phyloP scores from a whole-genome alignment of 2,329 filamentous ascomycete species.

The Alternaria sp. region DNA sequence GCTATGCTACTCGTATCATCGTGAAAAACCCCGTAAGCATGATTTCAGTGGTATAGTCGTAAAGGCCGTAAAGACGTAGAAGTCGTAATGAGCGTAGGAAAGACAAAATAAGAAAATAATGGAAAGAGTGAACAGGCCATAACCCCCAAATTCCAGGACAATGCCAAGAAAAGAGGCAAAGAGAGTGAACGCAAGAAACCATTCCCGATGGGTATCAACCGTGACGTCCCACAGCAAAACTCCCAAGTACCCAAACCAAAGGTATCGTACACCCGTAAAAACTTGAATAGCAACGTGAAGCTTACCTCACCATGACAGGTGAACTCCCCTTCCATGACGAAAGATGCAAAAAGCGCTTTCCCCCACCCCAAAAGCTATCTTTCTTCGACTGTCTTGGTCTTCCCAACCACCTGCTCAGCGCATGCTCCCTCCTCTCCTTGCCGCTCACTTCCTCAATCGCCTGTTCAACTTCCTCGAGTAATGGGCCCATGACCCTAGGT shows the following conservation, averaged over 20 bases:
- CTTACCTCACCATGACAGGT: constrained; percentile 12
- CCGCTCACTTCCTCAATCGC: constrained; percentile 36
- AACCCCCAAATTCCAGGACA: background rate
- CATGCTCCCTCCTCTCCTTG: constrained; percentile 30
- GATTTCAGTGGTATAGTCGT: background rate
- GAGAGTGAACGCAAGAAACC: constrained; percentile 1
- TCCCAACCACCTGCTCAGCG: constrained; percentile 46
- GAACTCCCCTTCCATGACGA: constrained; percentile 11
- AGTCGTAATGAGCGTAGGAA: constrained; percentile 4
- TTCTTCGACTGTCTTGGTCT: constrained; percentile 36
- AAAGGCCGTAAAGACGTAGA: background rate
- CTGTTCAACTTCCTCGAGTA: constrained; percentile 44
- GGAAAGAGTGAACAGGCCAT: constrained; percentile 7
- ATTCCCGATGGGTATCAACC: constrained; percentile 3
- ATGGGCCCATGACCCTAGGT: constrained; percentile 47
- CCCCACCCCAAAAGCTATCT: constrained; percentile 49
- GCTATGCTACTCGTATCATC: constrained; percentile 8
- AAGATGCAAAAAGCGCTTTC: constrained; percentile 18
- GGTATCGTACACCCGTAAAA: background rate
- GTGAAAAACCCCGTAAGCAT: background rate
- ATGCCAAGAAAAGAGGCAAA: background rate
- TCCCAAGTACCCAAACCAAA: background rate
- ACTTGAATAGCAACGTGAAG: background rate
- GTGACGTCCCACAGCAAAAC: background rate
- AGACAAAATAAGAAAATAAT: constrained; percentile 3